Evolutionary conservation across 108 stramenopile species (phyloP).

Genomic region (Parmales sp.): DNA sequence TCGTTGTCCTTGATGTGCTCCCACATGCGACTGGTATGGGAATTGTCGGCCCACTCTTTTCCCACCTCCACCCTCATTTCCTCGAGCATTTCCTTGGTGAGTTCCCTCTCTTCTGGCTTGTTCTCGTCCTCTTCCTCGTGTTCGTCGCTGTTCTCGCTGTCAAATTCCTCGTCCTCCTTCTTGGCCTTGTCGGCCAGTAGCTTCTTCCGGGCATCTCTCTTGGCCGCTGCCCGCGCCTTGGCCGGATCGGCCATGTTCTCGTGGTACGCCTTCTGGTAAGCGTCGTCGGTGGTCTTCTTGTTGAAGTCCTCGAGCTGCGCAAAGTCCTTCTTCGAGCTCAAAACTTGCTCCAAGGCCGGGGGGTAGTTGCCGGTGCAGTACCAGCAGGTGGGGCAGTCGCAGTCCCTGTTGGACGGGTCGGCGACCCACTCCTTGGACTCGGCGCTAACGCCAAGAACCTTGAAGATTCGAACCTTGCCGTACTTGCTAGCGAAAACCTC

Average conservation of each 20-base stretch:
- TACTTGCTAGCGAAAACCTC: slow-evolving; percentile 88
- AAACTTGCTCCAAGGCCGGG: slow-evolving; percentile 56
- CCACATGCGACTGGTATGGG: slow-evolving; percentile 76
- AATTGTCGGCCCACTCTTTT: slow-evolving; percentile 71
- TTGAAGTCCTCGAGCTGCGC: slow-evolving; percentile 88
- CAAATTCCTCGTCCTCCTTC: slow-evolving; percentile 33
- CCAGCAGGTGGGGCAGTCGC: slow-evolving; percentile 77
- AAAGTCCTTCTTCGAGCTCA: slow-evolving; percentile 71
- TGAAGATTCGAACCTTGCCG: slow-evolving; percentile 95
- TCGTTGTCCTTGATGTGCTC: slow-evolving; percentile 46
- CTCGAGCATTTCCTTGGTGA: slow-evolving; percentile 41
- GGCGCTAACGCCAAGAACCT: slow-evolving; percentile 65
- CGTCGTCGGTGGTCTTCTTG: slow-evolving; percentile 40
- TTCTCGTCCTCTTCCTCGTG: slow-evolving; percentile 8
- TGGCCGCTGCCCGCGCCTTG: background rate
- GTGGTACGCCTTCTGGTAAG: slow-evolving; percentile 78
- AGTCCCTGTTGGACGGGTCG: slow-evolving; percentile 49
- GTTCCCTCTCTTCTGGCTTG: background rate
- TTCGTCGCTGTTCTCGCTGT: slow-evolving; percentile 22
- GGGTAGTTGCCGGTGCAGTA: slow-evolving; percentile 83
- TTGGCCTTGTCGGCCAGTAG: slow-evolving; percentile 31
- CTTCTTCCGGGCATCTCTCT: background rate
- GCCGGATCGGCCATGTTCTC: slow-evolving; percentile 59
- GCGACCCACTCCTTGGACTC: slow-evolving; percentile 72
- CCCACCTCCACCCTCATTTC: slow-evolving; percentile 49